phyloP scores from a whole-genome alignment of 495 filamentous ascomycete species.

The Hypoxylon perforatum region DNA sequence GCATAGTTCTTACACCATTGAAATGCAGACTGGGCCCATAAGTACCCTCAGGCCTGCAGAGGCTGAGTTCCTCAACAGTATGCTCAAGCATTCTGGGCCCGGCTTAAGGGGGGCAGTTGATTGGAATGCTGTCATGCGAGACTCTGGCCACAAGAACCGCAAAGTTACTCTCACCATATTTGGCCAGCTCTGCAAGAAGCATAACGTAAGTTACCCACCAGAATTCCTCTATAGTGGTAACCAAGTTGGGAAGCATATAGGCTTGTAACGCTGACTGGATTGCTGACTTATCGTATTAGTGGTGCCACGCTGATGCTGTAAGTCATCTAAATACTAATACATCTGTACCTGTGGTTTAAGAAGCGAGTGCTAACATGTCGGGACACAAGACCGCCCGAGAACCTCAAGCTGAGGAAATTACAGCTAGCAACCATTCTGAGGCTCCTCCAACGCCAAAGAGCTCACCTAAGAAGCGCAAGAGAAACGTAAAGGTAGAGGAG shows the following conservation, averaged over 20 bases:
- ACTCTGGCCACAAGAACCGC: neutral
- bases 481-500: too few relatives aligned
- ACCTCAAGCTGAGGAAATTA: too few relatives aligned
- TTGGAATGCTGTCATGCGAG: neutral
- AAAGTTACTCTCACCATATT: neutral
- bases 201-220: neutral
- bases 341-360: too few relatives aligned
- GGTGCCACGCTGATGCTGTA: neutral
- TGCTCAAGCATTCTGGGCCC: neutral
- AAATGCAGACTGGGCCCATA: too few relatives aligned
- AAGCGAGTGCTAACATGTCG: too few relatives aligned
- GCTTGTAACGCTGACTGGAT: neutral
- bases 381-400: too few relatives aligned
- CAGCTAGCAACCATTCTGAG: too few relatives aligned
- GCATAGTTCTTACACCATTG: too few relatives aligned
- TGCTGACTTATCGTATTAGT: constrained; percentile 1
- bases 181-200: neutral
- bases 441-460: too few relatives aligned
- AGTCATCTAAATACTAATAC: neutral
- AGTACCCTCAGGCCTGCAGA: neutral
- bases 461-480: too few relatives aligned
- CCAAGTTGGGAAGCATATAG: neutral
- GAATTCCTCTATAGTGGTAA: neutral
- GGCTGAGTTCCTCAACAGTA: neutral
- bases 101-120: neutral